Conservation (phyloP, 78 protist genomes). For the Dictyostelium brefeldianum region DNA sequence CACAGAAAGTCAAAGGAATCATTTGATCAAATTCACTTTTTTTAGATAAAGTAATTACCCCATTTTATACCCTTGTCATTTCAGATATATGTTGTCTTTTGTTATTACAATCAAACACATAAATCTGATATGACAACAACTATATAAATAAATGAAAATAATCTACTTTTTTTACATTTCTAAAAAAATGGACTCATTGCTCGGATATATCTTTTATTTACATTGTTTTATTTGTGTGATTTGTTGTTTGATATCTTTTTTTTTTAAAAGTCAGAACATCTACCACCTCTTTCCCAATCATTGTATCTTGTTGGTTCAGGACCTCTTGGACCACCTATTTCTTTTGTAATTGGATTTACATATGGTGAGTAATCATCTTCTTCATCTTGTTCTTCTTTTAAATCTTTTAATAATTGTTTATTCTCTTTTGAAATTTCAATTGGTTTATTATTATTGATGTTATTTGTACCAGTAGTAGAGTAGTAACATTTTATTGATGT, state of each 20-base stretch:
- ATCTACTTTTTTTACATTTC: too few species aligned
- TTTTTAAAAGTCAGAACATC: conserved; percentile 86
- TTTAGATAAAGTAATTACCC: too few species aligned
- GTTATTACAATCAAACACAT: too few species aligned
- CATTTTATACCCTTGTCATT: too few species aligned
- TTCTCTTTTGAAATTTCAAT: conserved; percentile 7
- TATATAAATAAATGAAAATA: too few species aligned
- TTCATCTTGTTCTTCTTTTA: conserved; percentile 9
- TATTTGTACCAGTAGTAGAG: not conserved
- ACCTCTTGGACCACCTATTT: conserved; percentile 89
- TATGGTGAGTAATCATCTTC: not conserved
- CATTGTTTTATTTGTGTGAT: too few species aligned
- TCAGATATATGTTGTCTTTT: too few species aligned
- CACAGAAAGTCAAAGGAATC: too few species aligned
- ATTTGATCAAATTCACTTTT: too few species aligned
- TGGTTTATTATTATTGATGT: not conserved
- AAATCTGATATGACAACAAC: too few species aligned
- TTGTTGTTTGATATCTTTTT: not conserved
- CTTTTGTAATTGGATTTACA: conserved; percentile 75
- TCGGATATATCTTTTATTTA: too few species aligned
- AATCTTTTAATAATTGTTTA: conserved; percentile 8
- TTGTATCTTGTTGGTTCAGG: conserved; percentile 93
- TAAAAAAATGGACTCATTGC: too few species aligned
- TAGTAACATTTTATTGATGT: not conserved
- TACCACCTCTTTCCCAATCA: conserved; percentile 94